A percentile compares a stretch with the other conserved stretches of the same genome.
These are phyloP conservation scores for Didymella glomerata DNA, from an alignment of 2,329 filamentous ascomycete genomes.

Conservation along the genomic window DNA sequence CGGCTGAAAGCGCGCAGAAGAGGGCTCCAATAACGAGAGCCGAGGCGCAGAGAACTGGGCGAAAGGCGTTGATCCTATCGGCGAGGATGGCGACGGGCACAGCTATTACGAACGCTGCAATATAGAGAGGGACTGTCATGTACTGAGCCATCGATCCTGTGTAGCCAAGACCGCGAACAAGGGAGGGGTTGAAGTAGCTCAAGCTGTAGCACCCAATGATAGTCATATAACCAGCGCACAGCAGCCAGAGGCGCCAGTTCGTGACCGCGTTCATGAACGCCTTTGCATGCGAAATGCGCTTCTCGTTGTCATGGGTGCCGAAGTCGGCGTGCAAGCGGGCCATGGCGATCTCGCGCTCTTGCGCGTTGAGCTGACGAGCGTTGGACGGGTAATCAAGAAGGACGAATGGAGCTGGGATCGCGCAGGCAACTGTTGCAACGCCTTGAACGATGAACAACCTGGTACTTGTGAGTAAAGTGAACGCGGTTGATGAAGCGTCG, in stretches of 20 bases:
- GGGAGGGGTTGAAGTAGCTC: constrained; percentile 36
- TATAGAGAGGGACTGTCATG: constrained; percentile 37
- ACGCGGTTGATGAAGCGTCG: not conserved
- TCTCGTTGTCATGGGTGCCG: constrained; percentile 28
- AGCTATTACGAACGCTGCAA: constrained; percentile 34
- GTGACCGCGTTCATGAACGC: constrained; percentile 31
- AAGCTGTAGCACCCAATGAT: constrained; percentile 41
- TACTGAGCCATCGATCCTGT: constrained; percentile 33
- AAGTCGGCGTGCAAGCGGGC: constrained; percentile 35
- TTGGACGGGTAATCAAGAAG: constrained; percentile 43
- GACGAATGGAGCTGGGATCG: constrained; percentile 35
- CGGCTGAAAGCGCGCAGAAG: constrained; percentile 36
- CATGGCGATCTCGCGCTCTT: constrained; percentile 53
- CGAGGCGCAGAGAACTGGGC: constrained; percentile 28
- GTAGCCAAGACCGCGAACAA: constrained; percentile 35
- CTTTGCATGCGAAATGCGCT: constrained; percentile 29
- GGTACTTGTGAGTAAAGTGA: not conserved
- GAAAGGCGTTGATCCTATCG: constrained; percentile 26
- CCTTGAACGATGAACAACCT: constrained; percentile 41
- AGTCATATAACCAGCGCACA: constrained; percentile 38
- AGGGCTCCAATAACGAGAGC: constrained; percentile 28
- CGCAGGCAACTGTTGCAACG: constrained; percentile 32
- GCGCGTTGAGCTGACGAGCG: constrained; percentile 54
- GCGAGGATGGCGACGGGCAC: constrained; percentile 36
- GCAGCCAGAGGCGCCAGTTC: constrained; percentile 37